Evolutionary conservation across 2,329 filamentous ascomycete species (phyloP), one percentile per base, ranked within the genome.

Genomic region (Grosmannia huntii): DNA sequence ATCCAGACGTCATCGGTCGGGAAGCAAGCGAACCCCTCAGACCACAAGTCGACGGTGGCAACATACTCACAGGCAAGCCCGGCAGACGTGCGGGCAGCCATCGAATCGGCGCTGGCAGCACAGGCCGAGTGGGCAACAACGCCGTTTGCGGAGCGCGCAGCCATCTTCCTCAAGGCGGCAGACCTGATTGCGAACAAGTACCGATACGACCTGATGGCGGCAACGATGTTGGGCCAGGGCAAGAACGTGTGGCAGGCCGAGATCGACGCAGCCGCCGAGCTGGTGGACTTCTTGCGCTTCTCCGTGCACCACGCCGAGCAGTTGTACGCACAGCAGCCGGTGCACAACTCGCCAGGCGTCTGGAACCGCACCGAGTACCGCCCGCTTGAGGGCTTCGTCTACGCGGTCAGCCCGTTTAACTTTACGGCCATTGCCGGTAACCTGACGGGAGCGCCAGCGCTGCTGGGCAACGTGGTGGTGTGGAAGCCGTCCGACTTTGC

Each of bases 201-300:
- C 75, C 83, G 94, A 69, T 96, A 96, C 73, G 90, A 96, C 59
- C 83, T 99, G 66, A 95, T 97, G 88, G 92, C 94, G 9, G 84
- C 90, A 51, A 96, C 94, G 16, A 96, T 97, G 83, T 78, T 96
- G 36, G 94, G 92, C 61, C 92, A 99, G 74, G 92, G 94, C 67
- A 97, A 97, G 82, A 97, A 96, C 71, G 90, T 89, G 53, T 97
- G 90, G 90, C 92, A 99, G 74, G 92, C 94, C n/a, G 92, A 99
- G 79, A 97, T 97, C 63, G 92, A 97, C 72, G 82, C 91, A 46
- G 92, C 92, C 21, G 92, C 92, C 10, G 94, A 99, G 78, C 75
- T 95, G 65, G 86, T 83, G 65, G 92, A 99, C 71, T 97, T 97
- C 74, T 76, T 97, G 69, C 84, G 90, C 68, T 96, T 96, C 77